phyloP scores from a whole-genome alignment of 306 rosid genomes.

The barrel medic (Medicago truncatula) region DNA sequence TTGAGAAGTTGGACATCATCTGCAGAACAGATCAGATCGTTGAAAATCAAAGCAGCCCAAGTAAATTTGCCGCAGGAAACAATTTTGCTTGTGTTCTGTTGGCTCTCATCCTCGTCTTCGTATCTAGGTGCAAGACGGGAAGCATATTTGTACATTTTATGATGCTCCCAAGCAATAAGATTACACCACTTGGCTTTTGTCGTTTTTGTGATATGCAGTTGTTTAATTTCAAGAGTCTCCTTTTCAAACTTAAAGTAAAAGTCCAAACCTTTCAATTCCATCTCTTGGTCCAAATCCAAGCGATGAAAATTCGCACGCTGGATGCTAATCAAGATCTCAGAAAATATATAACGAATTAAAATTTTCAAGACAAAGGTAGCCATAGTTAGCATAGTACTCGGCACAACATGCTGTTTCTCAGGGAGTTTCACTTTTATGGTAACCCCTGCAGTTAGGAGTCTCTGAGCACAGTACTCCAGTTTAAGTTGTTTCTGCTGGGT shows the following conservation, averaged over 20 bases:
- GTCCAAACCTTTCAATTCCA: background rate
- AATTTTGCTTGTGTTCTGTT: background rate
- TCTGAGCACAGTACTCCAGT: slow-evolving; percentile 1
- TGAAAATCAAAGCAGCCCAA: background rate
- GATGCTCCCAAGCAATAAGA: slow-evolving; percentile 15
- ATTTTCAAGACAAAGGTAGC: background rate
- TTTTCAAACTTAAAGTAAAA: background rate
- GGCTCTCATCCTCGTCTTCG: too few species aligned
- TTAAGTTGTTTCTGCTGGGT: background rate
- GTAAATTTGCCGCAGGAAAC: background rate
- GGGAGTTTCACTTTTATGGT: too few species aligned
- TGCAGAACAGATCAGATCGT: background rate
- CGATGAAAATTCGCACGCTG: too few species aligned
- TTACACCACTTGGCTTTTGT: background rate
- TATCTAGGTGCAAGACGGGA: background rate
- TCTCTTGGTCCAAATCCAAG: too few species aligned
- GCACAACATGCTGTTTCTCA: too few species aligned
- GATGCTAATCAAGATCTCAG: too few species aligned
- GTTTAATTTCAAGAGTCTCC: background rate
- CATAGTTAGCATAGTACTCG: too few species aligned
- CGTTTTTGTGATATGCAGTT: background rate
- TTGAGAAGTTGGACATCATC: slow-evolving; percentile 5
- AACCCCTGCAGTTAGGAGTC: background rate
- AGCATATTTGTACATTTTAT: background rate
- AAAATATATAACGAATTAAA: too few species aligned